Evolutionary conservation across 148 eudicot genomes (phyloP).

Genomic region (Drosera capensis): DNA sequence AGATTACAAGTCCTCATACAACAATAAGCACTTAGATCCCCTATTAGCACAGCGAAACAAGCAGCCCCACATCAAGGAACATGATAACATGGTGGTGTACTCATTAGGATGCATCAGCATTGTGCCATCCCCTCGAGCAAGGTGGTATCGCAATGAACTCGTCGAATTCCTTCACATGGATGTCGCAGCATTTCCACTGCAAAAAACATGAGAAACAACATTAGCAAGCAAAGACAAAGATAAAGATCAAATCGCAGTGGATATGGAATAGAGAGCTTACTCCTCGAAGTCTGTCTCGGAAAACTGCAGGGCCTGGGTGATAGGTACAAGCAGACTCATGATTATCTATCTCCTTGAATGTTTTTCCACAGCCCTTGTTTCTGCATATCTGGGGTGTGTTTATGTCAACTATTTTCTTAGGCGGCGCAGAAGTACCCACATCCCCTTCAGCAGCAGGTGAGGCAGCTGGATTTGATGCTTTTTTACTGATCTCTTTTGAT

Average conservation of each 20-base stretch:
- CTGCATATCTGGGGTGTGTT: constrained; percentile 72
- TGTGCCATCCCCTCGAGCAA: constrained; percentile 92
- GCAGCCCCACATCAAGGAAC: no score
- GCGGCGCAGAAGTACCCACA: constrained; percentile 19
- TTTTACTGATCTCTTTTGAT: constrained; percentile 20
- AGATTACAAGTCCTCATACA: no score
- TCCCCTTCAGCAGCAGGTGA: constrained; percentile 11
- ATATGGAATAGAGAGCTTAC: constrained; percentile 24
- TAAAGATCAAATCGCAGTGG: not conserved
- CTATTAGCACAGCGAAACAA: no score
- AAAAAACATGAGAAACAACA: constrained; percentile 8
- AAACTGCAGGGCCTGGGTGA: constrained; percentile 90
- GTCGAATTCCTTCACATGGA: constrained; percentile 92
- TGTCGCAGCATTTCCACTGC: constrained; percentile 96
- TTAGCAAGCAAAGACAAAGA: not conserved
- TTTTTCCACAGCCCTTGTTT: constrained; percentile 80
- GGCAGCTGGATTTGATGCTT: constrained; percentile 16
- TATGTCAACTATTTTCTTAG: constrained; percentile 36
- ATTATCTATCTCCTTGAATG: constrained; percentile 71
- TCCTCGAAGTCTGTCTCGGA: constrained; percentile 89
- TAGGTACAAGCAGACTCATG: constrained; percentile 72
- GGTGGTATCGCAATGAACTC: constrained; percentile 89
- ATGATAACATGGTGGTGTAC: no score
- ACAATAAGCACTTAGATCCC: no score
- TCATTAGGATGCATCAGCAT: constrained; percentile 47